Evolutionary conservation across 495 filamentous ascomycete species (phyloP).

Genomic region (Clavariopsis aquatica): DNA sequence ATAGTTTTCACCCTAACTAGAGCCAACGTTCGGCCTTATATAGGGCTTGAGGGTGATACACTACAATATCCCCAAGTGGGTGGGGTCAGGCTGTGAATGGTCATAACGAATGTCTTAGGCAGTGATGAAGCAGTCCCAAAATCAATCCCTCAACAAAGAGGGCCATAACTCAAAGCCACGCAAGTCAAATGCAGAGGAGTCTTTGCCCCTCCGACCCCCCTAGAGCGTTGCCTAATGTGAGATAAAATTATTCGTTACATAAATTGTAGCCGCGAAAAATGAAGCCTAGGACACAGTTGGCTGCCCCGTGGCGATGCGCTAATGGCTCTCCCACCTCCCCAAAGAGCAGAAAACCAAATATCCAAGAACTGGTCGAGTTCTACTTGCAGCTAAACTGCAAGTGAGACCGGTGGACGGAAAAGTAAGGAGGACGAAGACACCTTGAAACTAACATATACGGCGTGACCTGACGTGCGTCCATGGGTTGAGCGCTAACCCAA

Average conservation of each 20-base stretch:
- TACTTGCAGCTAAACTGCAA: not conserved
- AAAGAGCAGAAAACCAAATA: not conserved
- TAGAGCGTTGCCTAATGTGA: not conserved
- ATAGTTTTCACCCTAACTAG: not conserved
- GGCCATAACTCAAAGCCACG: not conserved
- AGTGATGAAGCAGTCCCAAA: not conserved
- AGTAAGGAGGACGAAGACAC: not conserved
- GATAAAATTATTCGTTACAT: not conserved
- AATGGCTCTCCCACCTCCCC: not conserved
- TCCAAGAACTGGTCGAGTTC: not conserved
- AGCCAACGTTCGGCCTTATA: not conserved
- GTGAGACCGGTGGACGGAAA: not conserved
- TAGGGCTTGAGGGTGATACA: not conserved
- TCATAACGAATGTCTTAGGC: not conserved
- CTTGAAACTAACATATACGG: not conserved
- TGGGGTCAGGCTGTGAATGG: not conserved
- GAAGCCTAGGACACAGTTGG: too few relatives aligned
- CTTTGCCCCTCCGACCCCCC: not conserved
- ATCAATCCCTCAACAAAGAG: not conserved
- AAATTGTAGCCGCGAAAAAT: not conserved
- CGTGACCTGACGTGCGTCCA: not conserved
- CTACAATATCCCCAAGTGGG: not conserved
- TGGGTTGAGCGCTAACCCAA: conserved; percentile 2
- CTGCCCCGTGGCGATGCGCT: not conserved
- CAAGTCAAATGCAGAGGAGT: not conserved